A percentile compares a stretch with the other conserved stretches of the same genome.
These are phyloP conservation scores for Metarhizium album DNA, from an alignment of 2,329 filamentous ascomycete species.

Conservation along the genomic window DNA sequence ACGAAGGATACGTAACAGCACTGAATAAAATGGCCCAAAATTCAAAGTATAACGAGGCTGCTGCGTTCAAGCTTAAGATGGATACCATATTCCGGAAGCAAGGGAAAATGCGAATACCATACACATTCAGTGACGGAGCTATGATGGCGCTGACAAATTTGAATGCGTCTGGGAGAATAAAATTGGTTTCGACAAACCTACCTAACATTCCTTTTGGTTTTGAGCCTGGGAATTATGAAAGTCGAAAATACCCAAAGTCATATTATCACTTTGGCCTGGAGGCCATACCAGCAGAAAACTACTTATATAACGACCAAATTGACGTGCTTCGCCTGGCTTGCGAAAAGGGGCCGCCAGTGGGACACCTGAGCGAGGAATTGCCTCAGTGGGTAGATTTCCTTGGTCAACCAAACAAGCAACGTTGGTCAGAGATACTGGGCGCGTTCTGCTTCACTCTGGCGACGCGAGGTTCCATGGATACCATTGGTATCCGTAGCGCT, in stretches of 20 bases:
- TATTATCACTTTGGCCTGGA: slow-evolving; percentile 55
- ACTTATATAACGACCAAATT: slow-evolving; percentile 44
- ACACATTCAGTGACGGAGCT: slow-evolving; percentile 50
- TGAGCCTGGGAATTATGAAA: slow-evolving; percentile 60
- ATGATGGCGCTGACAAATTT: slow-evolving; percentile 59
- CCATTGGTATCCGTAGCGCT: slow-evolving; percentile 40
- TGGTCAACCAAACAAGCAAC: slow-evolving; percentile 41
- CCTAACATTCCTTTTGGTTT: slow-evolving; percentile 59
- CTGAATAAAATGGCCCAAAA: slow-evolving; percentile 46
- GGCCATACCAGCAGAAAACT: slow-evolving; percentile 51
- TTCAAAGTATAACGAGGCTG: slow-evolving; percentile 46
- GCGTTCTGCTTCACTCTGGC: slow-evolving; percentile 53
- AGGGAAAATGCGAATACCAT: slow-evolving; percentile 36
- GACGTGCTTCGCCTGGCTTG: slow-evolving; percentile 26
- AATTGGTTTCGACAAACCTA: slow-evolving; percentile 41
- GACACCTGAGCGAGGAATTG: slow-evolving; percentile 36
- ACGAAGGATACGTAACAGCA: slow-evolving; percentile 44
- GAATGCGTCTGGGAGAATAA: slow-evolving; percentile 46
- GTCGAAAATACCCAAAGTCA: slow-evolving; percentile 53
- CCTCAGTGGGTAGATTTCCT: slow-evolving; percentile 67
- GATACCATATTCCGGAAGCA: slow-evolving; percentile 42
- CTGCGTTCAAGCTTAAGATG: slow-evolving; percentile 46
- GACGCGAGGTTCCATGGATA: slow-evolving; percentile 46
- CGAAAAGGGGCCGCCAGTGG: slow-evolving; percentile 28
- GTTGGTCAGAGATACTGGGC: slow-evolving; percentile 55